Conservation (phyloP, 2,329 filamentous ascomycete genomes). For the Alternaria sp. region DNA sequence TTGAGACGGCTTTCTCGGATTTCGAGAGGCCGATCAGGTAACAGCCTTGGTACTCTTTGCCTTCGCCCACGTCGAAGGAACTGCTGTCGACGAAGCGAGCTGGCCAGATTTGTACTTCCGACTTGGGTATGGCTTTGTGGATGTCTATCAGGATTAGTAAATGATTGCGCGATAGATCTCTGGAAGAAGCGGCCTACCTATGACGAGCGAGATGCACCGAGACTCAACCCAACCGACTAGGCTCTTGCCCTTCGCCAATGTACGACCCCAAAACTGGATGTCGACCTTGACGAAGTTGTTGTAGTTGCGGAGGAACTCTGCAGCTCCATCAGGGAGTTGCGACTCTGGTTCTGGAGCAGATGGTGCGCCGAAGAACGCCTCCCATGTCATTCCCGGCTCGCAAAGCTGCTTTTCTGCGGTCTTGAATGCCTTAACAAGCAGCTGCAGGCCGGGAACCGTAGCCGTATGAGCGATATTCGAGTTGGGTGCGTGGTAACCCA, state of each 20-base stretch:
- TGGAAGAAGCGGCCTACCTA: conserved; percentile 53
- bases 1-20: neutral
- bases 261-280: conserved; percentile 69
- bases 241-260: conserved; percentile 59
- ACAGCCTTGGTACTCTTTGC: conserved; percentile 62
- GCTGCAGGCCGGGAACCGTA: conserved; percentile 60
- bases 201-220: conserved; percentile 63
- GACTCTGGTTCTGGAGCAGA: neutral
- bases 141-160: conserved; percentile 56
- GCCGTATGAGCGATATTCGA: conserved; percentile 66
- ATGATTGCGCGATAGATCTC: no score
- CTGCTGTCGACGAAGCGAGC: conserved; percentile 57
- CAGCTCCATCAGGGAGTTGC: conserved; percentile 5
- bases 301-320: conserved; percentile 60
- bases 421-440: conserved; percentile 60
- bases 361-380: conserved; percentile 27
- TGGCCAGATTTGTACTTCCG: conserved; percentile 68
- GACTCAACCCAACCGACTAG: conserved; percentile 71
- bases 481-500: conserved; percentile 67
- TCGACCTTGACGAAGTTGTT: conserved; percentile 66
- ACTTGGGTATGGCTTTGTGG: conserved; percentile 57
- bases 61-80: conserved; percentile 17
- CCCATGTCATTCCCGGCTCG: conserved; percentile 34
- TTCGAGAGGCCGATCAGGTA: conserved; percentile 65
- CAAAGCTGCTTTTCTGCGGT: conserved; percentile 54